phyloP scores from a whole-genome alignment of 352 stramenopile genomes.

The Phytophthora tentaculata region DNA sequence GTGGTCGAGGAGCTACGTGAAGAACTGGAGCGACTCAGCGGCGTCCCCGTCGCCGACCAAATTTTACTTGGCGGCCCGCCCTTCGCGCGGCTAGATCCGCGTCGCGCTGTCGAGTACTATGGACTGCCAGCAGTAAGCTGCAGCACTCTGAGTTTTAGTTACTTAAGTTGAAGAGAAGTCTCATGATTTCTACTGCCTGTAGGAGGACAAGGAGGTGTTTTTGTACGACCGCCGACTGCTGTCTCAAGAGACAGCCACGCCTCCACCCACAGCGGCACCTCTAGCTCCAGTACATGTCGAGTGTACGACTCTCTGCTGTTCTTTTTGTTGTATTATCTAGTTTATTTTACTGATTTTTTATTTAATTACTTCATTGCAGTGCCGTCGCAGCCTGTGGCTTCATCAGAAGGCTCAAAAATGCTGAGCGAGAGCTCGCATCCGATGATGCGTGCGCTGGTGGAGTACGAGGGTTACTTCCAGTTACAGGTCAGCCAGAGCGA shows the following conservation, averaged over 20 bases:
- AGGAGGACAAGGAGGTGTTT: slow-evolving; percentile 77
- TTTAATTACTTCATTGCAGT: slow-evolving; percentile 44
- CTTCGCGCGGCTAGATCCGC: slow-evolving; percentile 77
- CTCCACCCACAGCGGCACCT: slow-evolving; percentile 31
- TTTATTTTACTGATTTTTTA: slow-evolving; percentile 13
- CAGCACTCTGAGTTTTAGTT: slow-evolving; percentile 4
- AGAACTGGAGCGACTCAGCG: slow-evolving; percentile 59
- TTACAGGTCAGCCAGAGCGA: slow-evolving; percentile 76
- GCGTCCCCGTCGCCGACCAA: slow-evolving; percentile 71
- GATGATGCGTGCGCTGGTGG: slow-evolving; percentile 74
- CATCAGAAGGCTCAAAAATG: slow-evolving; percentile 71
- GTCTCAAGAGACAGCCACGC: slow-evolving; percentile 59
- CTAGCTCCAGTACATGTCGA: slow-evolving; percentile 58
- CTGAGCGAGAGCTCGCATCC: slow-evolving; percentile 83
- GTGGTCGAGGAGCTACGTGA: slow-evolving; percentile 75
- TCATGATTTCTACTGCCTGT: slow-evolving; percentile 1
- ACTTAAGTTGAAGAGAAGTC: not conserved
- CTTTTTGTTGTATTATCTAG: not conserved
- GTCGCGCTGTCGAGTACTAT: slow-evolving; percentile 72
- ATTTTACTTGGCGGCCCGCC: slow-evolving; percentile 83
- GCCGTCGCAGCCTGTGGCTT: slow-evolving; percentile 54
- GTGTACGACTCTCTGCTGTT: slow-evolving; percentile 26
- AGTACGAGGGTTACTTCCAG: slow-evolving; percentile 87
- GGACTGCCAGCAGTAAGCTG: slow-evolving; percentile 55
- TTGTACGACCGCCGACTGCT: slow-evolving; percentile 86